Evolutionary conservation across 257 asterid species (phyloP).

Genomic region (Oldenlandia corymbosa): DNA sequence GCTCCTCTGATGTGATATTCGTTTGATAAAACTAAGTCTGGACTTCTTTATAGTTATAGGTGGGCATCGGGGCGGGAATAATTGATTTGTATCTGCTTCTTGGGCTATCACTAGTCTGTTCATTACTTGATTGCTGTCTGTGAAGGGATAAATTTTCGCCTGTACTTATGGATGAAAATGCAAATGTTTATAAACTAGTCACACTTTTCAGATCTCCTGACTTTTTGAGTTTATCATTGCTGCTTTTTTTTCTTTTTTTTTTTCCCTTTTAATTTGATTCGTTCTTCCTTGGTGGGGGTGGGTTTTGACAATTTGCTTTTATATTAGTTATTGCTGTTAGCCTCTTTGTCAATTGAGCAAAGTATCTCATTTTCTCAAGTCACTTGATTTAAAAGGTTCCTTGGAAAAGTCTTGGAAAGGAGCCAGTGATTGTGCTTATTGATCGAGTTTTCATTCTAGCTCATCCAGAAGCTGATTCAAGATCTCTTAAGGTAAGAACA

Average conservation of each 20-base stretch:
- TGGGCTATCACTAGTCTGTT: neutral
- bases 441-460: conserved; percentile 93
- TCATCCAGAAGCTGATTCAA: conserved; percentile 67
- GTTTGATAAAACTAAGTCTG: too few species aligned
- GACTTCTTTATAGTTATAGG: too few species aligned
- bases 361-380: neutral
- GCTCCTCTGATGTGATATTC: conserved; percentile 13
- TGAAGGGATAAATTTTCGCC: neutral
- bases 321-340: too few species aligned
- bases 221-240: too few species aligned
- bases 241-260: too few species aligned
- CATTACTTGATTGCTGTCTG: neutral
- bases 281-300: too few species aligned
- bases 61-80: too few species aligned
- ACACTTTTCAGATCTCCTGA: too few species aligned
- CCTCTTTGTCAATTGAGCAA: neutral
- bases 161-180: neutral
- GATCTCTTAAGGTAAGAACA: conserved; percentile 67
- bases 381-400: conserved; percentile 57
- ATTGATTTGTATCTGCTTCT: neutral
- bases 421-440: conserved; percentile 96
- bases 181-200: neutral
- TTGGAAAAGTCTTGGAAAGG: conserved; percentile 99
- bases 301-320: too few species aligned
- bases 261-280: too few species aligned